Evolutionary conservation across 345 rosid genomes (phyloP), one percentile per base, ranked within the genome.

Genomic region (Alliaria petiolata): DNA sequence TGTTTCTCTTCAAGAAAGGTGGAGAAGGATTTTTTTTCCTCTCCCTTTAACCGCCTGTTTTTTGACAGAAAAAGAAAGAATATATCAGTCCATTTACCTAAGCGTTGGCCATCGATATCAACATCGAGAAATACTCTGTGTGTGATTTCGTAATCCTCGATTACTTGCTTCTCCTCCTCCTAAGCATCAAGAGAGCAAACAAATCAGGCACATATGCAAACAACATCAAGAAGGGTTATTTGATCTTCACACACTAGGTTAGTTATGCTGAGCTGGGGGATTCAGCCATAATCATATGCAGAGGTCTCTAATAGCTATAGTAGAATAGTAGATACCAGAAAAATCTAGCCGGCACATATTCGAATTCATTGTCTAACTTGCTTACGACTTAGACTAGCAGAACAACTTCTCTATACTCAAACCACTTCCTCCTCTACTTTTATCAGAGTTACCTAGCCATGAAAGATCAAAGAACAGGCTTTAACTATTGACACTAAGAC

Each of bases 121-220:
- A 95, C 80, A 70, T 95, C 98, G 83, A 95, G 83, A 82, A 80
- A 95, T 11, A 91, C 99, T 78, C 96, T 91, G 72, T 91, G 87
- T 17, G 97, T 91, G 80, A 91, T 85, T 75, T 95, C 95, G 63
- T 85, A 65, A 22, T 70, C 82, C 65, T 81, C 86, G 20, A 84
- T 85, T 4, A 49, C 81, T 67, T 19, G 67, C 77, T 55, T 71
- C 62, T 81, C 91, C 71, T 79, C 91, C 50, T 63, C 85, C 98
- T 92, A 70, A 65, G 40, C 69, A 82, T 54, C 35, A 81, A 64
- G 57, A 62, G 56, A 36, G 63, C 25, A 49, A 65, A 12, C 9
- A 61, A 59, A 65, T 44, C 45, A 61, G 47, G 34, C 34, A 60
- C 33, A 33, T 5, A 19, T 14, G 15, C 35, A 34, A 56, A 44